Percentiles rank a stretch among this genome's conserved stretches.
Conservation (phyloP, 768 basidiomycete genomes). For the Lactarius vividus region DNA sequence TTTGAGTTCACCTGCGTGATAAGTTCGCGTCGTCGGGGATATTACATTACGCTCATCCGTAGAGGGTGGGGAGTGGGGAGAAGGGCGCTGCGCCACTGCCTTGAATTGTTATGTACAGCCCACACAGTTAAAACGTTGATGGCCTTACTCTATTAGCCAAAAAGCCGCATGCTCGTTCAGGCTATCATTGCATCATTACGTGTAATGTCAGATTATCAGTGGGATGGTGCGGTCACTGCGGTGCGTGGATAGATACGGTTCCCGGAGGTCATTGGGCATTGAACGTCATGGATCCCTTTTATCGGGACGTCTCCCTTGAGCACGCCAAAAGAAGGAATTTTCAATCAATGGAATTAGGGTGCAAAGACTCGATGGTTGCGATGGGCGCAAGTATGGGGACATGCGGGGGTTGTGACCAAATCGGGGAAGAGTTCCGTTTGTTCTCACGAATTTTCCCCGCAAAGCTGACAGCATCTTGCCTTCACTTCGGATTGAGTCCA, state of each 20-base stretch:
- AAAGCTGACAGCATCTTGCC: background rate
- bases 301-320: background rate
- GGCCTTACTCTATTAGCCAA: background rate
- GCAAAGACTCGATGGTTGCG: too few relatives aligned
- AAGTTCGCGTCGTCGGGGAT: background rate
- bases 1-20: constrained; percentile 5
- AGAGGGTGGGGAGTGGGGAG: background rate
- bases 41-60: background rate
- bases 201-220: background rate
- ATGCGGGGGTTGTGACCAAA: background rate
- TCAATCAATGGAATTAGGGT: background rate
- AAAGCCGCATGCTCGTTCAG: constrained; percentile 7
- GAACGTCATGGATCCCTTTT: background rate
- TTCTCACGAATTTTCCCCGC: background rate
- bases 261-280: background rate
- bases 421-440: background rate
- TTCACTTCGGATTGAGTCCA: constrained; percentile 22
- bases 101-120: constrained; percentile 1
- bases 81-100: too few relatives aligned
- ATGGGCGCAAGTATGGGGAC: background rate
- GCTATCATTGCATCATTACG: background rate
- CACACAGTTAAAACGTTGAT: too few relatives aligned
- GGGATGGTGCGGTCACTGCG: background rate
- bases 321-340: background rate
- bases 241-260: too few relatives aligned